phyloP scores from a whole-genome alignment of 2,329 filamentous ascomycete species.

The Verticillium isaacii region DNA sequence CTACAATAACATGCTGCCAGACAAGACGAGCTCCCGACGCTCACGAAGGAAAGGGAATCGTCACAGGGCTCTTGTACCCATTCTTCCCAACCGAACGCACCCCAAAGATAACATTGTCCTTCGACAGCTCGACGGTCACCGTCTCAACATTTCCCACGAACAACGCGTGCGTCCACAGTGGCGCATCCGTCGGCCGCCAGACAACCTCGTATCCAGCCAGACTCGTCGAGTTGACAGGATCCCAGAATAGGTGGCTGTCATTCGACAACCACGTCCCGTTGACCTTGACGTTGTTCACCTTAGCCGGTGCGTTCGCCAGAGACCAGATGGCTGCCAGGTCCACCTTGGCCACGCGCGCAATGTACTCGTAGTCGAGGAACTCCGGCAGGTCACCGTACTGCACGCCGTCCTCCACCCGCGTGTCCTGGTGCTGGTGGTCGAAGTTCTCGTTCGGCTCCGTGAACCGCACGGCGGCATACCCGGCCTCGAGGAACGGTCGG shows the following conservation, averaged over 20 bases:
- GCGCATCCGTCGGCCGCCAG: slow-evolving; percentile 45
- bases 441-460: slow-evolving; percentile 55
- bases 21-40: not conserved
- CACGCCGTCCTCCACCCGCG: slow-evolving; percentile 41
- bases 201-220: slow-evolving; percentile 50
- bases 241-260: slow-evolving; percentile 45
- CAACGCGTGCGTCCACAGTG: slow-evolving; percentile 43
- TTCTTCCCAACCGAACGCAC: slow-evolving; percentile 44
- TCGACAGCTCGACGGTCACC: slow-evolving; percentile 43
- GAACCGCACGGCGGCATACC: slow-evolving; percentile 50
- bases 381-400: slow-evolving; percentile 52
- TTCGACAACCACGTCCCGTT: slow-evolving; percentile 42
- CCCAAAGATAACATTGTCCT: slow-evolving; percentile 56
- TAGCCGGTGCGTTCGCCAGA: slow-evolving; percentile 45
- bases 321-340: slow-evolving; percentile 51
- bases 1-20: not conserved
- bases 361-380: slow-evolving; percentile 53
- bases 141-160: slow-evolving; percentile 41
- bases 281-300: slow-evolving; percentile 43
- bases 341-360: slow-evolving; percentile 47
- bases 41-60: slow-evolving; percentile 23
- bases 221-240: slow-evolving; percentile 24
- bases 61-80: slow-evolving; percentile 45
- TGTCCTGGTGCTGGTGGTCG: slow-evolving; percentile 52
- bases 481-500: slow-evolving; percentile 47